These are phyloP conservation scores for Alisma plantagoaquatica DNA, from an alignment of 106 monocot genomes.

Conservation along the genomic window DNA sequence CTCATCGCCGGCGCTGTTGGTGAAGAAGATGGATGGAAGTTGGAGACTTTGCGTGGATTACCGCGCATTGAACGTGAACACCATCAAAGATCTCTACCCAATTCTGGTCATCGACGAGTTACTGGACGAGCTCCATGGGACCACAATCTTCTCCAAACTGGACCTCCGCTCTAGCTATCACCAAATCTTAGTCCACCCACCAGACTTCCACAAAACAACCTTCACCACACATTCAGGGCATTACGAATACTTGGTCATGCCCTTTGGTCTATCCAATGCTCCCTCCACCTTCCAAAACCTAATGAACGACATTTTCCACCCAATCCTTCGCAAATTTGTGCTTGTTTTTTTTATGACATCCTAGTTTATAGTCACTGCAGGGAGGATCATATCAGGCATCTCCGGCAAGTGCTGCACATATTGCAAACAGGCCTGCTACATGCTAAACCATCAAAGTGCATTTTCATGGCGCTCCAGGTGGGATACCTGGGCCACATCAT, in stretches of 20 bases:
- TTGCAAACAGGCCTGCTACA: neutral
- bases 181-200: neutral
- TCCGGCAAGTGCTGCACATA: neutral
- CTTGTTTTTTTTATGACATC: conserved; percentile 19
- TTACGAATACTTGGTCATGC: conserved; percentile 7
- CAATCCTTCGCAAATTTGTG: conserved; percentile 1
- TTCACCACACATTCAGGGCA: conserved; percentile 6
- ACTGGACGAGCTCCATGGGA: neutral
- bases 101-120: neutral
- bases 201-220: conserved; percentile 1
- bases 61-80: neutral
- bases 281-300: conserved; percentile 4
- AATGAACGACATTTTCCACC: conserved; percentile 6
- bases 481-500: neutral
- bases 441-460: neutral
- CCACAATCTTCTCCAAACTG: neutral
- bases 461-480: neutral
- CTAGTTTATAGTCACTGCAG: conserved; percentile 4
- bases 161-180: conserved; percentile 4
- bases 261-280: conserved; percentile 8
- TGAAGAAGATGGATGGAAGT: conserved; percentile 1
- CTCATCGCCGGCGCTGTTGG: neutral
- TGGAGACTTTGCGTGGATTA: neutral
- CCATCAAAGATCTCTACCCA: neutral
- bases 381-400: neutral